Evolutionary conservation across 768 basidiomycete species (phyloP).

Genomic region (Pleurotus eryngii): DNA sequence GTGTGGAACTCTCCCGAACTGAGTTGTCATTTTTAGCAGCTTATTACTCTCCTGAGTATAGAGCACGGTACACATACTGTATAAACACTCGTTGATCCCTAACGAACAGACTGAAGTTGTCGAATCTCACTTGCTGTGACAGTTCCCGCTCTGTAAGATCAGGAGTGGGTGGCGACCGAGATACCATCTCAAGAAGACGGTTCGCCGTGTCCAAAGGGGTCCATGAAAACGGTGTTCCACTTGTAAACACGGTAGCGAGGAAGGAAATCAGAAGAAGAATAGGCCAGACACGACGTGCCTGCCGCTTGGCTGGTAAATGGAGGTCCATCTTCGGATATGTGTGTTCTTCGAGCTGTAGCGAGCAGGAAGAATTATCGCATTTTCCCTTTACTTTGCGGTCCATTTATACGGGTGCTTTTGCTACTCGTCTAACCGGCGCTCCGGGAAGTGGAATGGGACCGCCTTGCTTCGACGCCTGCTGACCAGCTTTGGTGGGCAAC

Average conservation of each 20-base stretch:
- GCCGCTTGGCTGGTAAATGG: neutral
- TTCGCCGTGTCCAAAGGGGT: neutral
- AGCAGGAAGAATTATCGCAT: neutral
- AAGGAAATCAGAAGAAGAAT: neutral
- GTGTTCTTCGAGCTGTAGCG: neutral
- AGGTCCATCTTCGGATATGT: neutral
- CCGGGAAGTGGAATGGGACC: too few species aligned
- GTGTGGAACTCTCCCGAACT: conserved; percentile 87
- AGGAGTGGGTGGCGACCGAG: neutral
- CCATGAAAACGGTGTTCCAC: neutral
- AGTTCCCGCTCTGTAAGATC: neutral
- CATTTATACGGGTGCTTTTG: too few species aligned
- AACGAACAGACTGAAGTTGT: conserved; percentile 70
- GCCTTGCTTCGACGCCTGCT: neutral
- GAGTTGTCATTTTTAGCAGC: neutral
- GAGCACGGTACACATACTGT: conserved; percentile 44
- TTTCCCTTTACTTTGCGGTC: neutral
- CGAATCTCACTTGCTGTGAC: conserved; percentile 40
- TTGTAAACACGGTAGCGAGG: neutral
- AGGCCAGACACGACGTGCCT: neutral
- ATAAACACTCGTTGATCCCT: conserved; percentile 73
- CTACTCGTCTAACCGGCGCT: too few species aligned
- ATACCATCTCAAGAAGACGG: neutral
- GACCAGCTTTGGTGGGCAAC: neutral
- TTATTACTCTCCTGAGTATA: neutral